Percentiles rank a stretch among this genome's conserved stretches.
phyloP scores from a whole-genome alignment of 2,329 filamentous ascomycete genomes.

The Fusarium beomiforme region DNA sequence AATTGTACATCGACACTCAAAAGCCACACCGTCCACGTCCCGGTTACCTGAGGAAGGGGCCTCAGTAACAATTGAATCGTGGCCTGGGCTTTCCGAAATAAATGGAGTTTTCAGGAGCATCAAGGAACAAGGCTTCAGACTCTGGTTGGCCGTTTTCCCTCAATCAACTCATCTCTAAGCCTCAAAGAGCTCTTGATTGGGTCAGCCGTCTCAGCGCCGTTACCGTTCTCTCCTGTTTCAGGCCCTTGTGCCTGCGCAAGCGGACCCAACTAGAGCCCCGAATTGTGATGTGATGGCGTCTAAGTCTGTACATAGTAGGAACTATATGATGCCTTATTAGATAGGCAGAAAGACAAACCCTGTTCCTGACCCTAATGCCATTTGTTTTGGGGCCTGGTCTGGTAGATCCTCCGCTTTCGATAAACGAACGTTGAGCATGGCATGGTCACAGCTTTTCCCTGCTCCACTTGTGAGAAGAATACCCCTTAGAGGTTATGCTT shows the following conservation, averaged over 20 bases:
- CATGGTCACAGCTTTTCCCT: constrained; percentile 27
- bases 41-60: background rate
- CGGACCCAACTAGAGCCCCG: constrained; percentile 19
- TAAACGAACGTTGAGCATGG: constrained; percentile 34
- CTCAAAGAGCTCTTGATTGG: constrained; percentile 25
- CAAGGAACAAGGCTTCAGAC: background rate
- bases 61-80: constrained; percentile 3
- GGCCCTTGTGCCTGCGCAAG: constrained; percentile 34
- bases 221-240: constrained; percentile 40
- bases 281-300: constrained; percentile 13
- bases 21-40: background rate
- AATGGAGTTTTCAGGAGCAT: constrained; percentile 22
- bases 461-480: background rate
- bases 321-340: background rate
- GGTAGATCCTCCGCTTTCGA: constrained; percentile 39
- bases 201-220: constrained; percentile 15
- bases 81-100: constrained; percentile 25
- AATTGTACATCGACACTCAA: background rate
- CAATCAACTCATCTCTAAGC: constrained; percentile 10
- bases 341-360: background rate
- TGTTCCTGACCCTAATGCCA: constrained; percentile 15
- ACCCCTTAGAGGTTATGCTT: background rate
- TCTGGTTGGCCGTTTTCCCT: constrained; percentile 19
- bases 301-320: background rate
- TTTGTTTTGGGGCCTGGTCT: constrained; percentile 23